Percentiles rank a stretch among this genome's conserved stretches.
phyloP scores from a whole-genome alignment of 345 rosid species.

The Sapria himalayana region DNA sequence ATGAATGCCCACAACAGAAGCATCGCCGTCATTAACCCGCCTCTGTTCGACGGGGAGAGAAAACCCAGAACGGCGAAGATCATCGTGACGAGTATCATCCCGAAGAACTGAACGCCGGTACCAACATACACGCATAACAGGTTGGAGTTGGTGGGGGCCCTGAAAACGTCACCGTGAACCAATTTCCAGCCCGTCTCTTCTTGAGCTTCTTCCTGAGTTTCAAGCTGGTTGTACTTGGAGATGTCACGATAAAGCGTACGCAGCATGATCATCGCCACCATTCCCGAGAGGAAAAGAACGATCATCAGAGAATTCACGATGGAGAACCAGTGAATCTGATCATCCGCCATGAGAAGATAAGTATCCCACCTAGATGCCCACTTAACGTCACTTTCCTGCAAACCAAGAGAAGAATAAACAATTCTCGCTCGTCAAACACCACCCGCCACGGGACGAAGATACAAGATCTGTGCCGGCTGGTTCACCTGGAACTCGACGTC shows the following conservation, averaged over 20 bases:
- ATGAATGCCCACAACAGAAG: constrained; percentile 81
- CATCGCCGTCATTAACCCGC: constrained; percentile 82
- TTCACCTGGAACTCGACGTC: constrained; percentile 68
- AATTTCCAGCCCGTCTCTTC: constrained; percentile 95
- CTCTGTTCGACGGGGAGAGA: constrained; percentile 83
- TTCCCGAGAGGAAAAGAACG: constrained; percentile 86
- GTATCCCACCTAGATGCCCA: constrained; percentile 98
- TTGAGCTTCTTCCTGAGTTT: constrained; percentile 83
- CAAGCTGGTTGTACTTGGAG: constrained; percentile 81
- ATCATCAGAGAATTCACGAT: constrained; percentile 85
- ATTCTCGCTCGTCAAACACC: no score
- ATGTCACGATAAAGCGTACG: constrained; percentile 80
- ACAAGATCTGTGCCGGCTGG: no score
- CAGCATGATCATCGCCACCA: constrained; percentile 97
- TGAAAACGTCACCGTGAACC: constrained; percentile 86
- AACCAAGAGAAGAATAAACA: constrained; percentile 1
- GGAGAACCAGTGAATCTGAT: constrained; percentile 93
- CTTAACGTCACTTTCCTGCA: constrained; percentile 71
- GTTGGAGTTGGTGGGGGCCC: constrained; percentile 54
- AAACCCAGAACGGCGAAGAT: constrained; percentile 79
- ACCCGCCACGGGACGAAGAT: no score
- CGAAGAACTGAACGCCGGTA: constrained; percentile 75
- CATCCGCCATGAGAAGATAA: constrained; percentile 80
- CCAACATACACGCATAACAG: constrained; percentile 74
- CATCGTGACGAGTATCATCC: constrained; percentile 79